Conservation (phyloP, 2,329 filamentous ascomycete species). For the Cladosporium oxysporum region DNA sequence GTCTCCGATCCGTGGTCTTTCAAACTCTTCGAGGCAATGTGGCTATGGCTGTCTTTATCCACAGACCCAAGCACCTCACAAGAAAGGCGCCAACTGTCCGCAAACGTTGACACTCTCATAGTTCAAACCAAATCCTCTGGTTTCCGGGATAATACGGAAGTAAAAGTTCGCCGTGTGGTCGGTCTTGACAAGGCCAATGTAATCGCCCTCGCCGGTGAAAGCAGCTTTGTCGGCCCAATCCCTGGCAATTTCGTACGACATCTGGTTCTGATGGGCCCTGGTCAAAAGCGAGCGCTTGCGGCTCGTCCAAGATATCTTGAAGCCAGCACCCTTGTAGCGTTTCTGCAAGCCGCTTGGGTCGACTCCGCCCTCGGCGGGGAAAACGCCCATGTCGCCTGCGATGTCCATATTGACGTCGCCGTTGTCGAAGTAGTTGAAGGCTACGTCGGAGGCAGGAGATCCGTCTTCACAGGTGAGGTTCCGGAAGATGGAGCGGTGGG, state of each 20-base stretch:
- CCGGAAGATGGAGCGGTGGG: neutral
- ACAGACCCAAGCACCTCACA: neutral
- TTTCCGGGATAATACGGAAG: neutral
- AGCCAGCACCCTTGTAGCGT: neutral
- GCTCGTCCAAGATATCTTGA: conserved; percentile 3
- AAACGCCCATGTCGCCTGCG: neutral
- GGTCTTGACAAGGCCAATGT: neutral
- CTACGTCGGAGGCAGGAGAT: neutral
- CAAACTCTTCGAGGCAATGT: neutral
- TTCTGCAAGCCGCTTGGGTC: neutral
- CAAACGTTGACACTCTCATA: conserved; percentile 4
- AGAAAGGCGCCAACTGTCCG: neutral
- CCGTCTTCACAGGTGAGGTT: neutral
- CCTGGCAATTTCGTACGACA: neutral
- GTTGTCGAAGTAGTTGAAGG: conserved; percentile 5
- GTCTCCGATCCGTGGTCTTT: neutral
- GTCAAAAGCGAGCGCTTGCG: conserved; percentile 1
- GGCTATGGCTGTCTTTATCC: too few relatives aligned
- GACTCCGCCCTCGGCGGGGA: neutral
- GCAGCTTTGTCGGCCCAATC: neutral
- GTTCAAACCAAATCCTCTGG: neutral
- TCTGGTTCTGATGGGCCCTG: neutral
- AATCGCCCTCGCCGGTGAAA: neutral
- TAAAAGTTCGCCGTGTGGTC: neutral
- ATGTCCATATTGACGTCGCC: neutral